These are phyloP conservation scores for Tulasnella calospora DNA, from an alignment of 768 basidiomycete species.

Conservation along the genomic window DNA sequence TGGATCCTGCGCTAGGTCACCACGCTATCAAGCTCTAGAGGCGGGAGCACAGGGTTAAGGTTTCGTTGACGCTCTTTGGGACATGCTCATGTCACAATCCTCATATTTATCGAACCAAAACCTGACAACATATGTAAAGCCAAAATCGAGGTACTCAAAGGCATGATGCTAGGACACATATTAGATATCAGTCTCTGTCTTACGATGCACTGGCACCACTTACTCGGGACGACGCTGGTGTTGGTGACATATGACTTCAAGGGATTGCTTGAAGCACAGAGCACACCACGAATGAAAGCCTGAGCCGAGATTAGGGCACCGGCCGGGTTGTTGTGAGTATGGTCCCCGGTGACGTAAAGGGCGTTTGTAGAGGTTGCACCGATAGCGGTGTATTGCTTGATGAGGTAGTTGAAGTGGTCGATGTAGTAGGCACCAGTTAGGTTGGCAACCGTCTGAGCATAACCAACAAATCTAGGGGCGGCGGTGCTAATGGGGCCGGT, in stretches of 20 bases:
- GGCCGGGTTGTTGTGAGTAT: conserved; percentile 1
- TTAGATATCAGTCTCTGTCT: not conserved
- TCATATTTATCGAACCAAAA: too few relatives aligned
- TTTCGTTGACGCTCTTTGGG: too few relatives aligned
- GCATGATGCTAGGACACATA: not conserved
- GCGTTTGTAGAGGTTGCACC: not conserved
- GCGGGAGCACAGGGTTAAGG: too few relatives aligned
- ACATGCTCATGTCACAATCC: too few relatives aligned
- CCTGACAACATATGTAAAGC: too few relatives aligned
- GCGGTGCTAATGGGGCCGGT: too few relatives aligned
- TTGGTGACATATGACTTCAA: conserved; percentile 3
- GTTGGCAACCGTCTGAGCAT: not conserved
- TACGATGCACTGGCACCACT: not conserved
- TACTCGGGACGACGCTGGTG: conserved; percentile 3
- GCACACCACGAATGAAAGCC: not conserved
- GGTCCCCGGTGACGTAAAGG: not conserved
- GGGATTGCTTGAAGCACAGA: not conserved
- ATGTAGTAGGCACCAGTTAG: not conserved
- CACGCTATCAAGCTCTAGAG: too few relatives aligned
- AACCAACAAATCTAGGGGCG: not conserved
- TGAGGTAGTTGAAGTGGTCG: conserved; percentile 1
- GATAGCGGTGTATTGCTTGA: not conserved
- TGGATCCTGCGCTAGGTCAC: too few relatives aligned
- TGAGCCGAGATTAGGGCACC: not conserved
- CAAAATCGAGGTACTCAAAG: not conserved